Evolutionary conservation across 1,139 yeast genomes (phyloP).

Genomic region (Candida smagusa): DNA sequence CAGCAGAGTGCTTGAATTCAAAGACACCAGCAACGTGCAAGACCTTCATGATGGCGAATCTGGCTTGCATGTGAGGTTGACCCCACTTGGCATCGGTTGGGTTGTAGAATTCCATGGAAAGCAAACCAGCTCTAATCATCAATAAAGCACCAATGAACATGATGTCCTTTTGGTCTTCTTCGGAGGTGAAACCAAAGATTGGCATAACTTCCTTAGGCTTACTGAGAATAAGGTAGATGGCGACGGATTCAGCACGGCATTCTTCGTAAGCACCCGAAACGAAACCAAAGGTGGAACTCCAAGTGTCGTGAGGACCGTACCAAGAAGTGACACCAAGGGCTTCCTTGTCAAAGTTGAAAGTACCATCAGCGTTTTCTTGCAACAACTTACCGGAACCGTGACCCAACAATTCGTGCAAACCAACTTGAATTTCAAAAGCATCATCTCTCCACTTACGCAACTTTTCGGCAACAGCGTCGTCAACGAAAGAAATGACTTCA

Average conservation of each 20-base stretch:
- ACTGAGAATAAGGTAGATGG: conserved; percentile 74
- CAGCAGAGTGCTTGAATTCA: conserved; percentile 47
- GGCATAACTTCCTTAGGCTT: conserved; percentile 54
- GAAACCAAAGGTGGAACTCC: conserved; percentile 84
- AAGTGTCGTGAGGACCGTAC: conserved; percentile 79
- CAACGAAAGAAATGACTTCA: conserved; percentile 69
- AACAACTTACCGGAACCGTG: conserved; percentile 87
- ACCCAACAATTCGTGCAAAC: conserved; percentile 88
- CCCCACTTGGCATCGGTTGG: conserved; percentile 83
- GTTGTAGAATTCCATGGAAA: conserved; percentile 84
- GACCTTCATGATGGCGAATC: conserved; percentile 78
- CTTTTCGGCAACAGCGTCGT: conserved; percentile 47
- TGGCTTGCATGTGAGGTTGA: conserved; percentile 94
- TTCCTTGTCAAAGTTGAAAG: conserved; percentile 65
- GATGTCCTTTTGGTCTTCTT: conserved; percentile 61
- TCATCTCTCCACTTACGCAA: conserved; percentile 75
- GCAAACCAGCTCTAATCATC: conserved; percentile 86
- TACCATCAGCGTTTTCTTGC: conserved; percentile 59
- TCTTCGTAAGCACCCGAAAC: conserved; percentile 87
- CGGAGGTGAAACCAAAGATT: conserved; percentile 64
- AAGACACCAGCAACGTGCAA: conserved; percentile 69
- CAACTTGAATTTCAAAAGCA: conserved; percentile 89
- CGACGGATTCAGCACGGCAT: conserved; percentile 89
- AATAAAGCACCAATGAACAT: conserved; percentile 64
- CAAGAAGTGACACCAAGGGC: conserved; percentile 69